Percentiles rank a stretch among this genome's conserved stretches.
These are phyloP conservation scores for Limnomonas spitsbergensis DNA, from an alignment of 139 green algal species.

Conservation along the genomic window DNA sequence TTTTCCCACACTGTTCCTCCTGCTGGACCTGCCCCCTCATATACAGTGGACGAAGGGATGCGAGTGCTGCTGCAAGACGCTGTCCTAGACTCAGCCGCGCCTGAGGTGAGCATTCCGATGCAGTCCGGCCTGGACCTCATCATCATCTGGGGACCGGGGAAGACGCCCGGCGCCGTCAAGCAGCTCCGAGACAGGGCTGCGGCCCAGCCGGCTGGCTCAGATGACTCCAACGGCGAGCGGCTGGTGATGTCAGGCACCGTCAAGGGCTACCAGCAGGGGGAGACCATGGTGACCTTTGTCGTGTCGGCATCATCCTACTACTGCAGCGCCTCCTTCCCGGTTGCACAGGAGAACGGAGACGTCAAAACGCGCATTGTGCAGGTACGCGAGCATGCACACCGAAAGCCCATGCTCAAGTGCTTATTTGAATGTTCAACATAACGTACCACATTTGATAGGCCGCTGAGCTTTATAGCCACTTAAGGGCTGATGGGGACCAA, in stretches of 20 bases:
- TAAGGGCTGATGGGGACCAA: no score
- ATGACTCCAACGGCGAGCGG: neutral
- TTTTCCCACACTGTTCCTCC: no score
- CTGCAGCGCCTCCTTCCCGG: neutral
- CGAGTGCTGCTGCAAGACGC: neutral
- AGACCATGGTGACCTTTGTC: slow-evolving; percentile 5
- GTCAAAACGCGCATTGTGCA: no score
- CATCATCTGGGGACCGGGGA: neutral
- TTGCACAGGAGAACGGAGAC: neutral
- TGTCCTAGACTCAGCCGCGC: neutral
- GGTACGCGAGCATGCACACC: no score
- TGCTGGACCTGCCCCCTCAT: no score
- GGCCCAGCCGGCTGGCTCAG: no score
- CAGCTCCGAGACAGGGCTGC: neutral
- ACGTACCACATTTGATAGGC: no score
- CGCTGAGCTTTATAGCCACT: no score
- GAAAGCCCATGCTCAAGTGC: no score
- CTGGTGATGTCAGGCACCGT: neutral
- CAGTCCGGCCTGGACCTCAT: neutral
- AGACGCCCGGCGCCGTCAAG: neutral
- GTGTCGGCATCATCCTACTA: neutral
- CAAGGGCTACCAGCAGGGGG: neutral
- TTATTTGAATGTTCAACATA: no score
- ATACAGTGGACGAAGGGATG: no score
- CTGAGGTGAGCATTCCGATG: neutral